These are phyloP conservation scores for Volvariella surrecta DNA, from an alignment of 1,284 basidiomycete genomes.

Conservation along the genomic window DNA sequence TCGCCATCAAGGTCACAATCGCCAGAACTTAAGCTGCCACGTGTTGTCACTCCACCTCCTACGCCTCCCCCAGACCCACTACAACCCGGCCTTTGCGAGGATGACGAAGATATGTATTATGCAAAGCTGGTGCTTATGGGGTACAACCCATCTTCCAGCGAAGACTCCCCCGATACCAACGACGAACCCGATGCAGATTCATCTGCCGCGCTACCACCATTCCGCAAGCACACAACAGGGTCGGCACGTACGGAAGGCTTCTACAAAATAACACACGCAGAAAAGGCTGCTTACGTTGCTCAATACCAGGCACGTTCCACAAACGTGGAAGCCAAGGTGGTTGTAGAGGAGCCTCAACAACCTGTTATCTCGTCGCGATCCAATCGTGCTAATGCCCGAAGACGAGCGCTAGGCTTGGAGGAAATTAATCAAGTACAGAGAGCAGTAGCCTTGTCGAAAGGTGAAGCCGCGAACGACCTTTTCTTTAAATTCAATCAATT, in stretches of 20 bases:
- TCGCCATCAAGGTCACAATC: constrained; percentile 34
- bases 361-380: constrained; percentile 78
- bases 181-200: constrained; percentile 15
- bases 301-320: constrained; percentile 63
- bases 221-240: constrained; percentile 70
- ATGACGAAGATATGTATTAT: constrained; percentile 92
- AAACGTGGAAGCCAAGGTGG: constrained; percentile 24
- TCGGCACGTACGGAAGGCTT: constrained; percentile 90
- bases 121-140: constrained; percentile 55
- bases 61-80: constrained; percentile 50
- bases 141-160: constrained; percentile 16
- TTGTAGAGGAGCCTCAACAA: constrained; percentile 36
- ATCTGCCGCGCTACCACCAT: constrained; percentile 27
- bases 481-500: constrained; percentile 97
- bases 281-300: constrained; percentile 85
- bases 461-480: constrained; percentile 61
- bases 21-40: constrained; percentile 19
- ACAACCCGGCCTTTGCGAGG: constrained; percentile 57
- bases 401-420: constrained; percentile 90
- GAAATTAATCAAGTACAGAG: constrained; percentile 83
- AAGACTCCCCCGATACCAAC: constrained; percentile 11
- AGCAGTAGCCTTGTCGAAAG: constrained; percentile 67
- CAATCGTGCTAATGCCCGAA: constrained; percentile 90
- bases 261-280: constrained; percentile 88
- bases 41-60: constrained; percentile 29